These are phyloP conservation scores for Closterium sp. DNA, from an alignment of 139 green algal genomes.

Conservation along the genomic window DNA sequence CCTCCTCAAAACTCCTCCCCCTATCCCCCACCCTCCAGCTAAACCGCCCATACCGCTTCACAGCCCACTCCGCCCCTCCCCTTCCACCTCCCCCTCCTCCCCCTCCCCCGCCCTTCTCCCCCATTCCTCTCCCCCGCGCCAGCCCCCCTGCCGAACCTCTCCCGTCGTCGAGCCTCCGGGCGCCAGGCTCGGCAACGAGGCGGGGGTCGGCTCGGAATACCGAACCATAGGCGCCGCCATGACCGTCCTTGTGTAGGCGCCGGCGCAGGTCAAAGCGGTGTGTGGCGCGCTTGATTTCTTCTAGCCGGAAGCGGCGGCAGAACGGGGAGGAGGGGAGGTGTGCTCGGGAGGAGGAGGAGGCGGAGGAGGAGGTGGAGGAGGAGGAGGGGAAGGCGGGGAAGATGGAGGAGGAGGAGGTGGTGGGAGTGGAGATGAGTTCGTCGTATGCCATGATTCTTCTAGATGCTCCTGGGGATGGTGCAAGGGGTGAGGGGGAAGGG, in stretches of 20 bases:
- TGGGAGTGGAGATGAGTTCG: too few relatives aligned
- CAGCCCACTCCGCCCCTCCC: not conserved
- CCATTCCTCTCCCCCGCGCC: not conserved
- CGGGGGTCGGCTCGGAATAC: not conserved
- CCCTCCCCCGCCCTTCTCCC: not conserved
- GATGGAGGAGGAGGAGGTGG: too few relatives aligned
- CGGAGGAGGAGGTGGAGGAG: too few relatives aligned
- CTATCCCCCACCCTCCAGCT: not conserved
- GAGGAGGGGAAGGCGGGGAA: too few relatives aligned
- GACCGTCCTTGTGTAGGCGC: not conserved
- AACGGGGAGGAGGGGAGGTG: not conserved
- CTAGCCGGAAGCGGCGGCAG: not conserved
- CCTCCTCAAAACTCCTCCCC: not conserved
- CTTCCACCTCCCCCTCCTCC: too few relatives aligned
- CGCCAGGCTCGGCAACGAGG: not conserved
- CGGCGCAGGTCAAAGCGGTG: not conserved
- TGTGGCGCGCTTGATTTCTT: not conserved
- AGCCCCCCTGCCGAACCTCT: not conserved
- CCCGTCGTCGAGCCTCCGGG: not conserved
- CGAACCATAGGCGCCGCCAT: not conserved
- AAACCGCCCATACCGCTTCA: not conserved
- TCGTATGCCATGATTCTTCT: too few relatives aligned
- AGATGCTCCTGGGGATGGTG: too few relatives aligned
- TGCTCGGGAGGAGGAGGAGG: not conserved
- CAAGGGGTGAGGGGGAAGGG: too few relatives aligned